Evolutionary conservation across 306 rosid species (phyloP), one percentile per base, ranked within the genome.

Genomic region (Prunus armeniaca): DNA sequence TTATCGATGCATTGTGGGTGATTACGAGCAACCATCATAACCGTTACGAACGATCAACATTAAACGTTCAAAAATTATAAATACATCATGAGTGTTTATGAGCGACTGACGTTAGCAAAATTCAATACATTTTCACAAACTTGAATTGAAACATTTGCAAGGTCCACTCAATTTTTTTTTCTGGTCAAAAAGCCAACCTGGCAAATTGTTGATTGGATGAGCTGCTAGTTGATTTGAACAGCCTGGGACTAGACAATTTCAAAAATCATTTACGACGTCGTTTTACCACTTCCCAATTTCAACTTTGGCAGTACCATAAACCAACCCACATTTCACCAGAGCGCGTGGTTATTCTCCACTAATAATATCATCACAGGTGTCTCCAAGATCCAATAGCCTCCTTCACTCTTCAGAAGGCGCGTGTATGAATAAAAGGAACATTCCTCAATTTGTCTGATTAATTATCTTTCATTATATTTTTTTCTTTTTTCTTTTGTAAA

Each of bases 381-480:
- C 60, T 5, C 17, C 12, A 3, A 34, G 20, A 32, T 41, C 65
- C 38, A 12, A 51, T 12, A 10, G 0, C 0, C 0, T 1, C 6
- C 1, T 0, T n/a, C 69, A 46, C 72, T 9, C 41, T 27, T 1
- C 12, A 10, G 1, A 1, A 52, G 25, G 83, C 82, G 78, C 76
- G 80, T 69, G 78, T 54, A 12, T 4, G 1, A 38, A 50, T 13
- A 47, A 68, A 32, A 24, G 9, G 45, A n/a, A 77, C 67, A 52
- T 79, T 79, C 78, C 41, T 73, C 63, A 74, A 9, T 66, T 28
- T 78, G 74, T 75, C 76, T 22, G 22, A 28, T 30, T 63, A 54
- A 24, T 22, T 14, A 5, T 67, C 38, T 27, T 19, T 51, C 15
- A 3, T 51, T 13, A 41, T 12, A 45, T 11, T 32, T 56, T 25